Base-by-base conservation (phyloP, 177 flowering plant genomes). In the Telopea speciosissima region DNA sequence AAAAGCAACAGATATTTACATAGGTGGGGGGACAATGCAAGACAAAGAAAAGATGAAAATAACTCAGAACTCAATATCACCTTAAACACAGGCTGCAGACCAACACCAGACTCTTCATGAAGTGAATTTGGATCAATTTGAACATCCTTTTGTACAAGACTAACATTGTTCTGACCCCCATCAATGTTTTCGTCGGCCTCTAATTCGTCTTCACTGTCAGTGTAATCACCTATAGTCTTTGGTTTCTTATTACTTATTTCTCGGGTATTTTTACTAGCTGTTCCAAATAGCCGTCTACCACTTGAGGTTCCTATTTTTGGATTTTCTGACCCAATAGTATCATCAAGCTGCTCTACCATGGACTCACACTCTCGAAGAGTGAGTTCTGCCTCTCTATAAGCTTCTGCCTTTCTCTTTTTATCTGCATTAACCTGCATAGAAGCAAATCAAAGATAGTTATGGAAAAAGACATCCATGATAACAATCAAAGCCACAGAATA, bases 251-350 rank as follows among this genome's bases (percentile, higher is more conserved):
- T 72, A 45, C 42, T 78, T 23, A 81, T 26, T 71, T 75, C 77
- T 68, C 74, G 69, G 67, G 75, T 79, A 69, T 83, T 78, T 62
- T 73, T 87, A 72, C 69, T 80, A 59, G 78, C 76, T 23, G 67
- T 80, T 68, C 96, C 91, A 78, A 95, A 95, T 64, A 89, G 89
- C 72, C 81, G 80, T 76, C 97, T 87, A 63, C 97, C 99, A 80
- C 85, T 84, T 60, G 81, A 65, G 67, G 69, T 45, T 25, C 70
- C 78, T 33, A 13, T 8, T 67, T 78, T 75, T 25, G 60, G 12
- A 63, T 72, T 77, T 70, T 74, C 83, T 65, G 56, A 67, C 17
- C 5, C 85, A 68, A 17, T 73, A 21, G 69, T 63, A 78, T 73
- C 81, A 67, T 85, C 87, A 67, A 83, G 67, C 76, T 86, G 81